Base-by-base conservation (phyloP, 805 yeast genomes). In the Torulaspora franciscae region DNA sequence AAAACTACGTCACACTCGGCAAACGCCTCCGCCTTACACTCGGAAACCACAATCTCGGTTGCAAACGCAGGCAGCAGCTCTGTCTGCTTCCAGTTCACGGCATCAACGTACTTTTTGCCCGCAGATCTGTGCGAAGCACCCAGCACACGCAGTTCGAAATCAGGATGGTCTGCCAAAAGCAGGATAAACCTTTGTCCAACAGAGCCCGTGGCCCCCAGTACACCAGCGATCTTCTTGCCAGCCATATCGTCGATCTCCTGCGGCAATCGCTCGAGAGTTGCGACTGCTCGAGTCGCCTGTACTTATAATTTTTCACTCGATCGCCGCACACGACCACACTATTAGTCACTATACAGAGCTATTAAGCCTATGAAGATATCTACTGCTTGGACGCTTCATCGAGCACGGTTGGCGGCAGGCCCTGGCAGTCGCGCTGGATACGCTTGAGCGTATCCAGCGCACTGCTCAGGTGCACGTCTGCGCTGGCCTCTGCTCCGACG, bases 81-180 rank as follows among this genome's bases (percentile, higher is more conserved):
- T 2, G 96, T 85, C 70, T 93, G 99, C 65, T 90, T 89, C 99
- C 99, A 93, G 52, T 81, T 80, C 37, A 81, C 88, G 4, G 96
- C 98, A 51, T 86, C 90, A 19, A 70, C 69, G 66, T 93, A 93
- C 48, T 74, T 70, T 66, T 85, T 87, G 38, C 98, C 98, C 14
- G 98, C 96, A 22, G 96, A 88, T 64, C 98, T 80, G 14, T 87
- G 60, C 15, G 96, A 87, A 3, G 99, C 99, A 56, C 99, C 99
- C 43, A 93, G 72, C 6, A 80, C 93, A 46, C 77, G 74, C 36
- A 93, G 69, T 65, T 88, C 88, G 59, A 93, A 89, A 49, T 87
- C 87, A 22, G 98, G 98, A 64, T 93, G 97, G 50, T 85, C 71
- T 2, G 89, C 77, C 51, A 93, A 73, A 39, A 93, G 72, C 38